Percentiles rank a stretch among this genome's conserved stretches.
phyloP scores from a whole-genome alignment of 345 rosid genomes.

The Boechera divaricarpa region DNA sequence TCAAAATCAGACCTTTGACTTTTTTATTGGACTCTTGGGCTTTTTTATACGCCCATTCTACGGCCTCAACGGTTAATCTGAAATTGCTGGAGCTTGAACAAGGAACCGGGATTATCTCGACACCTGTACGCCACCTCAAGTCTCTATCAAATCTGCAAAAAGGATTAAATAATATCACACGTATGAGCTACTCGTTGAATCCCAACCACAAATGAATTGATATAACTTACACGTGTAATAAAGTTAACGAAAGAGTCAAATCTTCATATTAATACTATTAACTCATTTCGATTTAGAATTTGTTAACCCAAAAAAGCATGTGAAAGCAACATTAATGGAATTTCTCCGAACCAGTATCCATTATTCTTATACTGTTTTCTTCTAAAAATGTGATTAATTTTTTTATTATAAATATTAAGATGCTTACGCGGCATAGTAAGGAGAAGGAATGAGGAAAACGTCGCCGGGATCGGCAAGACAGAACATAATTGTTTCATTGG shows the following conservation, averaged over 20 bases:
- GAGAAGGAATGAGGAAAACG: conserved; percentile 81
- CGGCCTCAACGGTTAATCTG: conserved; percentile 54
- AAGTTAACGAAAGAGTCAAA: conserved; percentile 23
- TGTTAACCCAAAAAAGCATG: conserved; percentile 33
- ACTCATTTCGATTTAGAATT: conserved; percentile 41
- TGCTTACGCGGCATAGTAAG: conserved; percentile 81
- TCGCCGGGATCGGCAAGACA: conserved; percentile 90
- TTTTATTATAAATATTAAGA: not conserved
- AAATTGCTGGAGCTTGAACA: conserved; percentile 76
- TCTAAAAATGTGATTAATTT: not conserved
- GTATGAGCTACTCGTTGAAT: conserved; percentile 13
- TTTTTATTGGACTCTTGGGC: conserved; percentile 56
- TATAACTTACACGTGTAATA: conserved; percentile 34
- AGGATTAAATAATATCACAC: not conserved
- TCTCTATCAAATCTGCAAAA: conserved; percentile 75
- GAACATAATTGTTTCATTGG: conserved; percentile 75
- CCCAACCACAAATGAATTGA: not conserved
- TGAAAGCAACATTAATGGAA: conserved; percentile 33
- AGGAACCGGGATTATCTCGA: conserved; percentile 63
- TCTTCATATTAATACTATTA: conserved; percentile 26
- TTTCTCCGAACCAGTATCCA: conserved; percentile 9
- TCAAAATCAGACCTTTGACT: conserved; percentile 74
- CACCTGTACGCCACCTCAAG: conserved; percentile 85
- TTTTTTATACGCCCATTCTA: conserved; percentile 60
- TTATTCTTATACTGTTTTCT: not conserved